phyloP scores from a whole-genome alignment of 2,329 filamentous ascomycete species.

The Madurella fahalii region DNA sequence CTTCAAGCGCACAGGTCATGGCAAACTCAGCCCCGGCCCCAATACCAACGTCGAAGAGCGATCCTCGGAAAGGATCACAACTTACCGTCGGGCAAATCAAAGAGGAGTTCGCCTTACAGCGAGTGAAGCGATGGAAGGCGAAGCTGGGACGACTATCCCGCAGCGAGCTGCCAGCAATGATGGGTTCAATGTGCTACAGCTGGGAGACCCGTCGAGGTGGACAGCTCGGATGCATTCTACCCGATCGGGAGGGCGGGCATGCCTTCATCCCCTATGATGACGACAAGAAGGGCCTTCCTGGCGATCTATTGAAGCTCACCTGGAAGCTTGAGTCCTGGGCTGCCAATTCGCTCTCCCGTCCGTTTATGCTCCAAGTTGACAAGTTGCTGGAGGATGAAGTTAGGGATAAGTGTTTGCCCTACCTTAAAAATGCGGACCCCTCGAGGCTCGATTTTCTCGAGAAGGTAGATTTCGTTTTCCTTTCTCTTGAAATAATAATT shows the following conservation, averaged over 20 bases:
- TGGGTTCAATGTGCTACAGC: constrained; percentile 3
- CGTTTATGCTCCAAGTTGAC: constrained; percentile 1
- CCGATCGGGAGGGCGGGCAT: not conserved
- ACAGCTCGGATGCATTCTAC: constrained; percentile 8
- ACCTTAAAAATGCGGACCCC: constrained; percentile 5
- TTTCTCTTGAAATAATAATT: no score
- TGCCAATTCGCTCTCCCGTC: not conserved
- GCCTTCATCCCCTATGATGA: constrained; percentile 11
- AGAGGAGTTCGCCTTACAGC: constrained; percentile 7
- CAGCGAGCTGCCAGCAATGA: not conserved
- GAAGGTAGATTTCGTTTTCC: constrained; percentile 22
- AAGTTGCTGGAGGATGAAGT: constrained; percentile 20
- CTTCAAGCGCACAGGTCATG: not conserved
- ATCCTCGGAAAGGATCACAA: not conserved
- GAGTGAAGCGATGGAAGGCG: constrained; percentile 6
- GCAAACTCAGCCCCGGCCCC: not conserved
- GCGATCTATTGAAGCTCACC: not conserved
- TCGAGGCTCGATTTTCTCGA: constrained; percentile 10
- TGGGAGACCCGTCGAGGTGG: not conserved
- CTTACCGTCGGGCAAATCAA: not conserved
- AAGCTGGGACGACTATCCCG: constrained; percentile 1
- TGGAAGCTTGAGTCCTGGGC: not conserved
- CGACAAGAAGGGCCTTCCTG: not conserved
- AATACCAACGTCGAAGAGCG: no score
- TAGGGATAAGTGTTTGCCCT: constrained; percentile 11